Percentiles rank a stretch among this genome's conserved stretches.
Conservation (phyloP, 2,329 filamentous ascomycete species). For the Xylariomycetidae sp. region DNA sequence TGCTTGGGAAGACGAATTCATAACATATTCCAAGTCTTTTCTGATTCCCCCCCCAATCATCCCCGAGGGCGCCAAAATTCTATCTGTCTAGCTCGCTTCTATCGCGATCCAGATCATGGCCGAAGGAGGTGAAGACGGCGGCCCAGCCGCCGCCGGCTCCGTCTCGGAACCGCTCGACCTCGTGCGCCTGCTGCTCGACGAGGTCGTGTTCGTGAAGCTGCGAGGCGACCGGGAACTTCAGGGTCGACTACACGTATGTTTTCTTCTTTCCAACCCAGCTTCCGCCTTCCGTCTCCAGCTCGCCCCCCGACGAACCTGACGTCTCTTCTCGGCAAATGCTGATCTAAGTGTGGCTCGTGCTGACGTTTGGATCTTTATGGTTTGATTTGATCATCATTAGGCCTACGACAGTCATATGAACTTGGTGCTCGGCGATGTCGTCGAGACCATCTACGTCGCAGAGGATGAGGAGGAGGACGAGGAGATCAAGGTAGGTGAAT, state of each 20-base stretch:
- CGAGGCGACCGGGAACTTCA: conserved; percentile 93
- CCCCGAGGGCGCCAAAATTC: too few species aligned
- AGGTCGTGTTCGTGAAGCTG: conserved; percentile 95
- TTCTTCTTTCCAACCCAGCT: conserved; percentile 1
- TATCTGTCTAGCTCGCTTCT: too few species aligned
- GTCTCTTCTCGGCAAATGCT: too few species aligned
- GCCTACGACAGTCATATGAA: conserved; percentile 99
- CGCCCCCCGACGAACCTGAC: too few species aligned
- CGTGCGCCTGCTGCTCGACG: conserved; percentile 88
- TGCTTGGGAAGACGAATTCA: too few species aligned
- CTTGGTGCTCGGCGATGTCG: conserved; percentile 88
- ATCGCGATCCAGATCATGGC: too few species aligned
- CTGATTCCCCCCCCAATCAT: too few species aligned
- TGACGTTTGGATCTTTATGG: too few species aligned
- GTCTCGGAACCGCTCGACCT: conserved; percentile 93
- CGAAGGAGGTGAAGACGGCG: conserved; percentile 75
- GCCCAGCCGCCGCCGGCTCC: conserved; percentile 64
- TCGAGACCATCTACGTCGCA: conserved; percentile 92
- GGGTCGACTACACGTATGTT: conserved; percentile 82
- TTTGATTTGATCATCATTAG: conserved; percentile 42
- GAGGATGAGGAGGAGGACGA: conserved; percentile 85
- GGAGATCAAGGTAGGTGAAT: conserved; percentile 62
- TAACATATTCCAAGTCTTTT: too few species aligned
- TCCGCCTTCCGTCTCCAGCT: too few species aligned
- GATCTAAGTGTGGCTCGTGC: too few species aligned